Base-by-base conservation (phyloP, 495 filamentous ascomycete species). In the Trichoderma reesei region DNA sequence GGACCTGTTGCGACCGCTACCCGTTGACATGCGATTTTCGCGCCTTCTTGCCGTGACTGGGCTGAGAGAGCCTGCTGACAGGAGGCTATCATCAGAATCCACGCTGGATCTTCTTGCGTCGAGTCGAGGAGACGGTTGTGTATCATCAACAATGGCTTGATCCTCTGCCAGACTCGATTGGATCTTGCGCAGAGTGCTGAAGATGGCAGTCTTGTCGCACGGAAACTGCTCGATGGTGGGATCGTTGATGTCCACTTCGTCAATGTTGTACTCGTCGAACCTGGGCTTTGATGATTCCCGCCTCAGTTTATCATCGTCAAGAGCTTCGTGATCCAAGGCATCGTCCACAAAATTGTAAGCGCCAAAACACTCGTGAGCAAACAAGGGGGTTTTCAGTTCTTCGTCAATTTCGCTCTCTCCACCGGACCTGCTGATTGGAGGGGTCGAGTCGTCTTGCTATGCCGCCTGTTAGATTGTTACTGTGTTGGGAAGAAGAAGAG, bases 151-250 rank as follows among this genome's bases (percentile, higher is more conserved):
- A 41, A 69, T 48, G 0, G 74, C 72, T 60, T 73, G 71, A 65
- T 85, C 82, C 41, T 74, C 75, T 1, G 70, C 72, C n/a, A 83
- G 68, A 26, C 76, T 75, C 1, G 74, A 74, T 59, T 79, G 76
- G 3, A 81, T 69, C 41, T 75, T 76, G 33, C 75, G 71, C 38
- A 85, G 69, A 1, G 76, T 70, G 54, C 77, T 73, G 8, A 83
- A 64, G 51, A 84, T 82, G 8, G 73, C 75, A 8, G 73, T 69
- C 7, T 79, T 73, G 63, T 78, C 74, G 3, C 75, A 79, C 1
- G 82, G 82, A 69, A 85, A 83, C 7, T 63, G 70, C 64, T 82
- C 80, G 37, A 85, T 59, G 0, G 72, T 73, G n/a, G 80, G 82
- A 67, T 85, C 78, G 59, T 82, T 75, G 34, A 76, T 65, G 64